Conservation (phyloP, 495 filamentous ascomycete genomes). For the Xylaria intraflava region DNA sequence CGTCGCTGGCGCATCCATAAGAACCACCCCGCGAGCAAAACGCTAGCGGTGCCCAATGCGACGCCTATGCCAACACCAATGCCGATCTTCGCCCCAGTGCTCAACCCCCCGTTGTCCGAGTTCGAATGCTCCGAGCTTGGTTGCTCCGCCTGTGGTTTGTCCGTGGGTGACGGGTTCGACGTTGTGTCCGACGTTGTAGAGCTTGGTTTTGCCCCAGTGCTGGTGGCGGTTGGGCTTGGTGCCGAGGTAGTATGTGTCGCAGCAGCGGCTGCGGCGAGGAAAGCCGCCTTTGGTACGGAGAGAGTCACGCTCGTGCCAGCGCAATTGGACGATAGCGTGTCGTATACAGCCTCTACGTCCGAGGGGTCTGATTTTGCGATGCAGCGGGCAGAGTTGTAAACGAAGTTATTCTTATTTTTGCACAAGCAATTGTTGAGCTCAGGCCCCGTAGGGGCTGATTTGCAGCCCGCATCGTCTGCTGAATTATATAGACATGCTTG, state of each 20-base stretch:
- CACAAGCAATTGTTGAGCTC: slow-evolving; percentile 41
- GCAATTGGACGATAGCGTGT: slow-evolving; percentile 33
- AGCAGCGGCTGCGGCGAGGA: slow-evolving; percentile 19
- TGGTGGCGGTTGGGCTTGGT: slow-evolving; percentile 1
- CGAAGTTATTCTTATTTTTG: slow-evolving; percentile 37
- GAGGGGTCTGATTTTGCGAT: slow-evolving; percentile 25
- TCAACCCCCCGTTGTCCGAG: background rate
- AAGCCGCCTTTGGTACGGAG: slow-evolving; percentile 21
- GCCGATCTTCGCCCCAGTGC: slow-evolving; percentile 13
- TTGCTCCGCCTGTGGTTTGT: no score
- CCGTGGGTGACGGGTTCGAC: background rate
- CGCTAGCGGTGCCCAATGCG: slow-evolving; percentile 12
- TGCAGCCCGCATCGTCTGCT: slow-evolving; percentile 26
- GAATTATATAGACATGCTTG: slow-evolving; percentile 34
- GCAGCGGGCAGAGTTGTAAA: slow-evolving; percentile 36
- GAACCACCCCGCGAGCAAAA: slow-evolving; percentile 19
- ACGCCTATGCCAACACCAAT: slow-evolving; percentile 17
- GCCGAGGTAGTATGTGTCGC: slow-evolving; percentile 28
- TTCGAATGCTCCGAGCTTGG: background rate
- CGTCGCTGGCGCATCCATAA: slow-evolving; percentile 21
- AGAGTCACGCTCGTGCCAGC: slow-evolving; percentile 26
- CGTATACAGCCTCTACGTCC: slow-evolving; percentile 31
- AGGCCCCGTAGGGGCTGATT: slow-evolving; percentile 17
- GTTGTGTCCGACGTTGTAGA: background rate
- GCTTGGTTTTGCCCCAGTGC: background rate